A percentile compares a stretch with the other conserved stretches of the same genome.
Evolutionary conservation across 345 rosid genomes (phyloP).

Genomic region (Eucalyptus urophylla): DNA sequence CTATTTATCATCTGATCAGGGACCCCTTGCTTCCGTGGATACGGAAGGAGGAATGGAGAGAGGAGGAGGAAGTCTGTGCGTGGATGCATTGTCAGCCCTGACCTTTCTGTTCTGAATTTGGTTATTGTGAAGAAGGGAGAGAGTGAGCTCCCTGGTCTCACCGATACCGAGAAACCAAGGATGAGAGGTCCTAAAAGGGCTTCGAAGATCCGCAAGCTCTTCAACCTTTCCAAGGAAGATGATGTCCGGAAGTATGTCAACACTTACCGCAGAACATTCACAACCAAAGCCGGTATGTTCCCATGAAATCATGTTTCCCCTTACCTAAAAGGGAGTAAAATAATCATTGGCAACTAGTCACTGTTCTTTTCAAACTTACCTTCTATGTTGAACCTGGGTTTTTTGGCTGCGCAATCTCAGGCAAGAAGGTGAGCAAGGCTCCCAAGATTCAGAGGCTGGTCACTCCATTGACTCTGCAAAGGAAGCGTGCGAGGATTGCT

Average conservation of each 20-base stretch:
- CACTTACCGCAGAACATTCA: conserved; percentile 72
- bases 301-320: background rate
- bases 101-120: conserved; percentile 71
- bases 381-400: background rate
- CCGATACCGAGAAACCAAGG: conserved; percentile 64
- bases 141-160: conserved; percentile 63
- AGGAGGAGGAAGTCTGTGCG: conserved; percentile 83
- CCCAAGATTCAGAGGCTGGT: conserved; percentile 58
- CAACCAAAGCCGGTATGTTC: conserved; percentile 42
- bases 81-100: conserved; percentile 82
- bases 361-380: background rate
- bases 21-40: conserved; percentile 71
- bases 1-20: conserved; percentile 16
- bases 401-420: conserved; percentile 1
- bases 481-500: conserved; percentile 41
- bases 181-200: conserved; percentile 89
- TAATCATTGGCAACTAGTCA: background rate
- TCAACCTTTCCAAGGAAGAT: conserved; percentile 68
- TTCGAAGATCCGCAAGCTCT: conserved; percentile 66
- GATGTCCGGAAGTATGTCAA: conserved; percentile 74
- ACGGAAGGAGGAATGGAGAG: conserved; percentile 67
- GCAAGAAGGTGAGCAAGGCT: conserved; percentile 47
- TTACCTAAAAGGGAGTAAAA: background rate
- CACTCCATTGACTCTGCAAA: conserved; percentile 45
- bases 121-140: conserved; percentile 80